Base-by-base conservation (phyloP, 1,284 basidiomycete species). In the Boletus albobrunnescens region DNA sequence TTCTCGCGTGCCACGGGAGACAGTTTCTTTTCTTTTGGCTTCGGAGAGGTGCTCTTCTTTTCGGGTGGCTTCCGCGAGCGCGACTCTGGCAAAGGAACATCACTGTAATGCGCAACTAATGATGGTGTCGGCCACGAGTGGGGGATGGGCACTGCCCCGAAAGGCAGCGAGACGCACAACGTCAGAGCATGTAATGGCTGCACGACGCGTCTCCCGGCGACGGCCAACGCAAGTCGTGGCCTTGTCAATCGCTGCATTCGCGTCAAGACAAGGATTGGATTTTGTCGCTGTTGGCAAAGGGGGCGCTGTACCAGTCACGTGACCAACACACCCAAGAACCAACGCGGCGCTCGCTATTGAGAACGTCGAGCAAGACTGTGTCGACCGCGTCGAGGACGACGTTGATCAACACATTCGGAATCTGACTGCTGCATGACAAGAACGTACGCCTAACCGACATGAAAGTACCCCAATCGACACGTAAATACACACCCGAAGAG, bases 401-500 rank as follows among this genome's bases (percentile, higher is more conserved):
- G 19, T 23, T 12, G 19, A 22, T 16, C 35, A 16, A 26, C 11
- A 24, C 49, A 14, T 6, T 19, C n/a, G n/a, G 8, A n/a, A 22
- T 26, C 9, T 3, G 26, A 36, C 16, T 16, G 14, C 12, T 26
- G 8, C 24, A 24, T 6, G 16, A 19, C 13, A n/a, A n/a, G n/a
- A n/a, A 26, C 22, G 22, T 14, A 13, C 11, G 14, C 12, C 5
- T 4, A 8, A 13, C 10, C 20, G 13, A 33, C 38, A 56, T 53
- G 52, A 56, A 41, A 22, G 37, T 8, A 28, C 37, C 20, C 12
- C 22, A 30, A 19, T 45, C 53, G 64, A 63, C 58, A 56, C 55
- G 67, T 24, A 72, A 67, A 50, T 78, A 70, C 53, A 71, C 72
- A 4, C 53, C 59, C 0, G 84, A 87, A 55, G 84, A 89, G 67